Percentiles rank a stretch among this genome's conserved stretches.
Conservation (phyloP, 2,329 filamentous ascomycete species). For the Cladosporium sp. region DNA sequence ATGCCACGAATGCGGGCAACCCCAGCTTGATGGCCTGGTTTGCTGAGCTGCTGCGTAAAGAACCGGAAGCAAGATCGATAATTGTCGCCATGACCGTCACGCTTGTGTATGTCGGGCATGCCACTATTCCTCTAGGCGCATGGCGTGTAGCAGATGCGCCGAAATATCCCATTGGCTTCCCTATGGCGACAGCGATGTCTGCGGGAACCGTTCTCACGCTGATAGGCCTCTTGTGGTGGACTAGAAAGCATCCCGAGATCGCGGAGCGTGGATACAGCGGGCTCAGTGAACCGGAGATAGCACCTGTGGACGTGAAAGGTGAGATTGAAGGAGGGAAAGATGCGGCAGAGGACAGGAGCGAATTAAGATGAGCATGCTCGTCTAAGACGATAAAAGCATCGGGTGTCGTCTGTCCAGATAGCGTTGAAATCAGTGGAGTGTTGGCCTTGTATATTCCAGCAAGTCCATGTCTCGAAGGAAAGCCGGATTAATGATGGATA, state of each 20-base stretch:
- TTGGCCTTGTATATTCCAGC: too few relatives aligned
- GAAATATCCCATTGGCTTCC: background rate
- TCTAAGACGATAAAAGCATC: too few relatives aligned
- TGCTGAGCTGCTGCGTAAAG: slow-evolving; percentile 2
- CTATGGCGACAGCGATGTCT: slow-evolving; percentile 5
- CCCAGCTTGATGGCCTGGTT: slow-evolving; percentile 10
- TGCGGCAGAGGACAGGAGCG: background rate
- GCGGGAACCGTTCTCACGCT: background rate
- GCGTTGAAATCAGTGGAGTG: too few relatives aligned
- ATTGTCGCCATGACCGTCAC: slow-evolving; percentile 9
- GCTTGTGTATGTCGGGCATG: slow-evolving; percentile 4
- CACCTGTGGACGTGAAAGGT: background rate
- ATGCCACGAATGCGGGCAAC: slow-evolving; percentile 3
- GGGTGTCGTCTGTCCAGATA: too few relatives aligned
- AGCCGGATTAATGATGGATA: too few relatives aligned
- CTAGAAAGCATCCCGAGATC: background rate
- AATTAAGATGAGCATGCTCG: background rate
- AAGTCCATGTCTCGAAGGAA: too few relatives aligned
- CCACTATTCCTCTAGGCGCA: background rate
- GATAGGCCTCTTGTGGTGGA: background rate
- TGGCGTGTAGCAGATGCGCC: slow-evolving; percentile 10
- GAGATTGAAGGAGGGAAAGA: background rate
- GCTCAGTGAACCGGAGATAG: background rate
- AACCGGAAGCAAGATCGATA: background rate
- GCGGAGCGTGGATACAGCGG: background rate